Percentiles rank a stretch among this genome's conserved stretches.
Conservation (phyloP, 352 stramenopile genomes). For the Globisporangium spiculum region DNA sequence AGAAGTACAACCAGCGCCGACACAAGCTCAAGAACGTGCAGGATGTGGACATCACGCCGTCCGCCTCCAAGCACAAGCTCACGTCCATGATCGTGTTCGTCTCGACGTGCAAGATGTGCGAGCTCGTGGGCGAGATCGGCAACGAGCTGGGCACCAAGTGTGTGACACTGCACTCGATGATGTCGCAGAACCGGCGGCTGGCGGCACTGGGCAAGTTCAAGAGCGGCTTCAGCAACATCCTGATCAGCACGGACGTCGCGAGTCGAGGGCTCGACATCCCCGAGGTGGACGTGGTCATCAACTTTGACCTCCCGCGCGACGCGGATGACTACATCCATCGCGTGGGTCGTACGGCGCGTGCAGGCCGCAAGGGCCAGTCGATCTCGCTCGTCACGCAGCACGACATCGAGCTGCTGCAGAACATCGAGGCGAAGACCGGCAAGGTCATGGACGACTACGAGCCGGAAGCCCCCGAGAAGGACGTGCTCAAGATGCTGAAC, state of each 20-base stretch:
- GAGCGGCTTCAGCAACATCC: conserved; percentile 87
- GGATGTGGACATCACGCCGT: conserved; percentile 12
- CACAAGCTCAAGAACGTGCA: conserved; percentile 29
- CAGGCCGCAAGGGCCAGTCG: conserved; percentile 87
- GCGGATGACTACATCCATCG: conserved; percentile 98
- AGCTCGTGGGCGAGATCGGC: conserved; percentile 94
- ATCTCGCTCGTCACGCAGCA: conserved; percentile 95
- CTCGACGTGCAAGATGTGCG: conserved; percentile 94
- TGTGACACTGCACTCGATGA: conserved; percentile 95
- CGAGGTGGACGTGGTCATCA: conserved; percentile 95
- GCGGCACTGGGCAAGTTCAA: conserved; percentile 98
- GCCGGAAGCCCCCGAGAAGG: conserved; percentile 77
- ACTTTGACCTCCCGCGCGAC: conserved; percentile 95
- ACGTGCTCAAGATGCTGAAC: conserved; percentile 94
- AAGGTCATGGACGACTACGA: conserved; percentile 92
- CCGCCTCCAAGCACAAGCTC: conserved; percentile 30
- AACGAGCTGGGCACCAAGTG: conserved; percentile 91
- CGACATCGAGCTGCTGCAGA: conserved; percentile 93
- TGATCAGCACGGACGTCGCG: conserved; percentile 98
- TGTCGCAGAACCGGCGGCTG: conserved; percentile 93
- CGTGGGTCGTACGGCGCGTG: conserved; percentile 94
- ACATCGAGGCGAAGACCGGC: conserved; percentile 90
- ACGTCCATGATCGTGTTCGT: conserved; percentile 97
- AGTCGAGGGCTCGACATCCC: conserved; percentile 97
- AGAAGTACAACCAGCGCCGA: conserved; percentile 23